Base-by-base conservation (phyloP, 768 basidiomycete genomes). In the Tulasnella sp. region DNA sequence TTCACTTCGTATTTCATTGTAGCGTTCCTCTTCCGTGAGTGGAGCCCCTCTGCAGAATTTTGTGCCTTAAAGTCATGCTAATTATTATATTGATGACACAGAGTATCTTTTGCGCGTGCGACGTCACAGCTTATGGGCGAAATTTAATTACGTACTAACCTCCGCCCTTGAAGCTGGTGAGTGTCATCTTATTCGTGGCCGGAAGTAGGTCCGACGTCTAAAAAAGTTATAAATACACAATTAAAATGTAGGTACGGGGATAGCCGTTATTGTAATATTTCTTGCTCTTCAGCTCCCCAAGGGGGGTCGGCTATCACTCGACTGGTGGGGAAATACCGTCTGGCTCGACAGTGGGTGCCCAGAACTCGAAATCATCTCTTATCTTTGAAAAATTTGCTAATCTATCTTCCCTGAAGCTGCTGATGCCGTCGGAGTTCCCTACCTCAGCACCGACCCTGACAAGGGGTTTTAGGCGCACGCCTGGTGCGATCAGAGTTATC, bases 261-360 rank as follows among this genome's bases (percentile, higher is more conserved):
- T 36, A 27, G 62, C 31, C 62, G 34, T 68, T 18, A 68, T 68
- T 19, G 16, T 16, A 18, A 36, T 68, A 12, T 68, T 68, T 68
- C 34, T 68, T 5, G n/a, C 18, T 27, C 18, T 56, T 1, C 85
- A 85, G 48, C 78, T 88, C 14, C 86, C 87, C 0, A 84, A 84
- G 40, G 62, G 74, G 39, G 85, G 85, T 0, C 82, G 82, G 7
- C 80, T 85, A 5, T 44, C 76, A 10, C 52, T 87, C 27, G 82
- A 83, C 34, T 87, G 87, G 87, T 84, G 83, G 83, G 87, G 87
- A 19, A 87, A 86, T 78, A 84, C 82, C 2, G 85, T 81, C 3
- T 73, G 46, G 62, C 6, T 21, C 16, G 75, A 80, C 21, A 80
- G 80, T 81, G 31, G 21, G 80, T 71, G 27, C 31, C 18, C 8